Percentiles rank a stretch among this genome's conserved stretches.
phyloP scores from a whole-genome alignment of 2,329 filamentous ascomycete genomes.

The Fusarium sp. region DNA sequence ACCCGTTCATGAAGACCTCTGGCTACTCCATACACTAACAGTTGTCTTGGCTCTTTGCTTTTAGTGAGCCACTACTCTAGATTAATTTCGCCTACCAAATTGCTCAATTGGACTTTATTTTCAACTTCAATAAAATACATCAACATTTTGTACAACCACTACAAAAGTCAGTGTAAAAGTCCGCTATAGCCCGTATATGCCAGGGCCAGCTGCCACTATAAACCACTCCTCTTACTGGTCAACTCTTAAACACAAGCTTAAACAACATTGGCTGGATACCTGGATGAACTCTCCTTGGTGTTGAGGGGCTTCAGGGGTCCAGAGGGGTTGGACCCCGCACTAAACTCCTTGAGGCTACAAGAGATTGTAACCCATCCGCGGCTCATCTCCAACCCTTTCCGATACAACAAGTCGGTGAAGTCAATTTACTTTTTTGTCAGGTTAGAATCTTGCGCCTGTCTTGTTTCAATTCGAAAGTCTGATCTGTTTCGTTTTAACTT shows the following conservation, averaged over 20 bases:
- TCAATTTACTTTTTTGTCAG: conserved; percentile 24
- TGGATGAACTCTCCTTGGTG: conserved; percentile 27
- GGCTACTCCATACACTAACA: neutral
- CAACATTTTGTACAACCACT: neutral
- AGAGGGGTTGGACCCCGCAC: conserved; percentile 47
- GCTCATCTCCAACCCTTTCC: conserved; percentile 48
- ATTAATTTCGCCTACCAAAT: conserved; percentile 27
- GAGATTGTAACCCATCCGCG: conserved; percentile 22
- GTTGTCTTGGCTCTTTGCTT: neutral
- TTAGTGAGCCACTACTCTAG: conserved; percentile 2
- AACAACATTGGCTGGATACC: conserved; percentile 15
- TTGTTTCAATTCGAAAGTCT: conserved; percentile 15
- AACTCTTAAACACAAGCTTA: conserved; percentile 5
- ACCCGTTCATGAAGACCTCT: neutral
- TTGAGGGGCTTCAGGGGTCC: conserved; percentile 45
- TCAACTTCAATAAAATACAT: neutral
- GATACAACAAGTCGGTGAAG: conserved; percentile 49
- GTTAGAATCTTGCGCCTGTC: neutral
- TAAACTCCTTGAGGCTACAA: conserved; percentile 42
- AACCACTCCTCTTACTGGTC: neutral
- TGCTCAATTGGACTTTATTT: neutral
- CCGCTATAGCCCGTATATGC: neutral
- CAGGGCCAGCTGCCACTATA: rapidly evolving
- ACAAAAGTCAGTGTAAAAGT: neutral
- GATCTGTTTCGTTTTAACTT: neutral